These are phyloP conservation scores for Nothophytophthora sp. DNA, from an alignment of 352 stramenopile genomes.

Conservation along the genomic window DNA sequence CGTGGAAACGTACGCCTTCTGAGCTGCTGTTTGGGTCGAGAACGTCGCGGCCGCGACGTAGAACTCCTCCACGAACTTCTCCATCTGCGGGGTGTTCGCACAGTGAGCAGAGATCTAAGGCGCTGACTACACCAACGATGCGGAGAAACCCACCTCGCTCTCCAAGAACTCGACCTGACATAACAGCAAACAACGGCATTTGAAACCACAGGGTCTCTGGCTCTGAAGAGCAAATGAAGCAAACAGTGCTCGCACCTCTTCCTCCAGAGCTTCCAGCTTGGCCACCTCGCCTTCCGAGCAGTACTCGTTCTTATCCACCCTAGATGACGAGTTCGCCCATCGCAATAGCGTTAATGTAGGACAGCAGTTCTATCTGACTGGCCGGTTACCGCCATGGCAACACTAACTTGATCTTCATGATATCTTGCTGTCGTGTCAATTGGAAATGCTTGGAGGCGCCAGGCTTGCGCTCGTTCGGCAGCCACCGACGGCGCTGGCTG, in stretches of 20 bases:
- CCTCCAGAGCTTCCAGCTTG: slow-evolving; percentile 36
- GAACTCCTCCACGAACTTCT: slow-evolving; percentile 65
- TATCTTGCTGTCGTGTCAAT: slow-evolving; percentile 16
- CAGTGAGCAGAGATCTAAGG: no score
- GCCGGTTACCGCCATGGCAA: not conserved
- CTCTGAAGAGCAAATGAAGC: no score
- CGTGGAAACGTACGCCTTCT: slow-evolving; percentile 36
- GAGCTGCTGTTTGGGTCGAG: slow-evolving; percentile 33
- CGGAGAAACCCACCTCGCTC: slow-evolving; percentile 13
- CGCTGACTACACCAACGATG: no score
- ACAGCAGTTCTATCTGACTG: no score
- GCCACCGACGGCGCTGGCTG: slow-evolving; percentile 31
- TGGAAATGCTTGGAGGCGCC: slow-evolving; percentile 57
- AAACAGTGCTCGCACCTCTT: slow-evolving; percentile 46
- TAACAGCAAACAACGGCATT: slow-evolving; percentile 1
- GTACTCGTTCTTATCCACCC: slow-evolving; percentile 32
- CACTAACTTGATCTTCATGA: slow-evolving; percentile 27
- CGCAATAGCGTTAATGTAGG: no score
- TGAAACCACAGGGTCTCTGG: no score
- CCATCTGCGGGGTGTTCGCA: slow-evolving; percentile 40
- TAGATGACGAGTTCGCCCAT: slow-evolving; percentile 3
- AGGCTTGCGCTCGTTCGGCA: slow-evolving; percentile 50
- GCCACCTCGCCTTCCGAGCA: slow-evolving; percentile 32
- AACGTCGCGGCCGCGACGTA: slow-evolving; percentile 58
- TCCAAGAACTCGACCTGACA: slow-evolving; percentile 22